Conservation (phyloP, 306 rosid genomes). For the Carpinus fangiana region DNA sequence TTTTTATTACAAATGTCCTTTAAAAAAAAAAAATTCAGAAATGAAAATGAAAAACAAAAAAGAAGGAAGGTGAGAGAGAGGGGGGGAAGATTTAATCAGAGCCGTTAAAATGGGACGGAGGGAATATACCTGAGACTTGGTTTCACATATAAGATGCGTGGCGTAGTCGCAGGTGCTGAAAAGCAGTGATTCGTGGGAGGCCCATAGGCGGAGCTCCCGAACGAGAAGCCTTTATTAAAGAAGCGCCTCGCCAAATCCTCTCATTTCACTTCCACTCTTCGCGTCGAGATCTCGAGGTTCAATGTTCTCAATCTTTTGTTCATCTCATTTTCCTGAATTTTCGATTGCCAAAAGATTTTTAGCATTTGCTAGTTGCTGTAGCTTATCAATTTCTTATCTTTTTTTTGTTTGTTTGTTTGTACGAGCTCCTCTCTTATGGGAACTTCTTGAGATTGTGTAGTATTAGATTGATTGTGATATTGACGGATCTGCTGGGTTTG, state of each 20-base stretch:
- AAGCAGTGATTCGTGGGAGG: slow-evolving; percentile 22
- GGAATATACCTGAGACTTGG: neutral
- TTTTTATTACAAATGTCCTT: no score
- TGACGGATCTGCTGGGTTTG: neutral
- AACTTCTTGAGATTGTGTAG: neutral
- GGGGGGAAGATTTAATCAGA: neutral
- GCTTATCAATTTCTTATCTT: neutral
- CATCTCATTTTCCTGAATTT: neutral
- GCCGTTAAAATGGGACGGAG: slow-evolving; percentile 9
- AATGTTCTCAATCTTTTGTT: slow-evolving; percentile 14
- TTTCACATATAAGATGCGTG: neutral
- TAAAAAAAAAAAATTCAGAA: neutral
- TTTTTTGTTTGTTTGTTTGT: neutral
- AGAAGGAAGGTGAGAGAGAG: no score
- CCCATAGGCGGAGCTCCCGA: slow-evolving; percentile 42
- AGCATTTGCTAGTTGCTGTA: neutral
- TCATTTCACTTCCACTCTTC: neutral
- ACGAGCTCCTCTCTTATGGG: neutral
- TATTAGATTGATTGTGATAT: neutral
- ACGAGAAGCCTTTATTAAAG: neutral
- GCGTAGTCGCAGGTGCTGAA: neutral
- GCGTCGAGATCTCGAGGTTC: neutral
- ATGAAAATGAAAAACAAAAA: neutral
- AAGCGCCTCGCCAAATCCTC: neutral
- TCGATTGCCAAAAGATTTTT: neutral